These are phyloP conservation scores for Nicotiana undulata DNA, from an alignment of 257 asterid species.

Conservation along the genomic window DNA sequence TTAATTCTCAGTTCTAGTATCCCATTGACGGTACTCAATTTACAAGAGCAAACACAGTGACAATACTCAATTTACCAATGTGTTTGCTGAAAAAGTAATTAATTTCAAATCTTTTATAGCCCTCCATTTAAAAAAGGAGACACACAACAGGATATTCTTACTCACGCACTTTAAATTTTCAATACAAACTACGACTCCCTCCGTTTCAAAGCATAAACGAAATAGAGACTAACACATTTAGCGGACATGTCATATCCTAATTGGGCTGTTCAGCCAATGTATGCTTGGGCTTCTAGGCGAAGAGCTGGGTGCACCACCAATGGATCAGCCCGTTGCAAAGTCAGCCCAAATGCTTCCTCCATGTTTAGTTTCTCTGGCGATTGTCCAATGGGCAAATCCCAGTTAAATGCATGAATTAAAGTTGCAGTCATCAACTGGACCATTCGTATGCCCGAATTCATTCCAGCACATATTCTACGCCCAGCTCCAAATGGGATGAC, in stretches of 20 bases:
- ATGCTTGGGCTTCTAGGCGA: constrained; percentile 43
- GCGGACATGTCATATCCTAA: background rate
- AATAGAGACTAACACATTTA: no score
- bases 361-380: constrained; percentile 33
- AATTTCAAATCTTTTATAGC: background rate
- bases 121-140: no score
- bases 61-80: background rate
- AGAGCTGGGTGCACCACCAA: constrained; percentile 50
- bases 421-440: constrained; percentile 65
- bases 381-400: constrained; percentile 42
- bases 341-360: constrained; percentile 88
- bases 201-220: no score
- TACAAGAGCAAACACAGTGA: background rate
- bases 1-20: background rate
- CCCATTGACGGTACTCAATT: background rate
- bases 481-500: constrained; percentile 92
- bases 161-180: background rate
- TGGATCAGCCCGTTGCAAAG: constrained; percentile 62
- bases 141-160: background rate
- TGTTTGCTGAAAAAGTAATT: background rate
- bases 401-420: constrained; percentile 64
- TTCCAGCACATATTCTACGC: constrained; percentile 78
- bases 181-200: background rate
- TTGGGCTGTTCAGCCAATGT: background rate
- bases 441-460: constrained; percentile 71